Conservation (phyloP, 305 asterid species). For the Euphrasia arctica region DNA sequence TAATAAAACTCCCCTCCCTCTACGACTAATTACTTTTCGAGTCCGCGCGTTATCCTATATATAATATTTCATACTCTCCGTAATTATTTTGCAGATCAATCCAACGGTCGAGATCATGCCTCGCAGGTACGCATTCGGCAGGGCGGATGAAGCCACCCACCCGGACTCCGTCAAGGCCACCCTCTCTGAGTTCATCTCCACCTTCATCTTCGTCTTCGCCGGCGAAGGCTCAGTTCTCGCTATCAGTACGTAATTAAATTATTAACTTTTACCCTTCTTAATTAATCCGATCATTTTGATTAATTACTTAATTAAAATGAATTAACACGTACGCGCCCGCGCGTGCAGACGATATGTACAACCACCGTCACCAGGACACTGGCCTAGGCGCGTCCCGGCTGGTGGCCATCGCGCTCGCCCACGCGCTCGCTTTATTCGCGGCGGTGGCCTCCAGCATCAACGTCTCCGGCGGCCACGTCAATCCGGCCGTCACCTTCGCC, state of each 20-base stretch:
- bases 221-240: background rate
- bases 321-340: background rate
- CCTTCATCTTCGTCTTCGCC: background rate
- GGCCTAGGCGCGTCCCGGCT: constrained; percentile 55
- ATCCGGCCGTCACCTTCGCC: constrained; percentile 86
- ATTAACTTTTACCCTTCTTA: too few relatives aligned
- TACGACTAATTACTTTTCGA: background rate
- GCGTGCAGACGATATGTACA: constrained; percentile 50
- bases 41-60: background rate
- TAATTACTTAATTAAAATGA: background rate
- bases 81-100: background rate
- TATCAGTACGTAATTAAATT: background rate
- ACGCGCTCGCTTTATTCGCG: constrained; percentile 65
- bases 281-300: too few relatives aligned
- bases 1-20: background rate
- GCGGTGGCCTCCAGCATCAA: constrained; percentile 85
- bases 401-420: constrained; percentile 60
- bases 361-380: constrained; percentile 23
- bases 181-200: background rate
- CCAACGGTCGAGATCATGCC: background rate
- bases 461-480: constrained; percentile 85
- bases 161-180: background rate
- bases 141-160: background rate
- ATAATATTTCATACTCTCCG: background rate
- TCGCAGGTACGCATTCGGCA: background rate